Base-by-base conservation (phyloP, 805 yeast species). In the Kockiozyma suomiensis region DNA sequence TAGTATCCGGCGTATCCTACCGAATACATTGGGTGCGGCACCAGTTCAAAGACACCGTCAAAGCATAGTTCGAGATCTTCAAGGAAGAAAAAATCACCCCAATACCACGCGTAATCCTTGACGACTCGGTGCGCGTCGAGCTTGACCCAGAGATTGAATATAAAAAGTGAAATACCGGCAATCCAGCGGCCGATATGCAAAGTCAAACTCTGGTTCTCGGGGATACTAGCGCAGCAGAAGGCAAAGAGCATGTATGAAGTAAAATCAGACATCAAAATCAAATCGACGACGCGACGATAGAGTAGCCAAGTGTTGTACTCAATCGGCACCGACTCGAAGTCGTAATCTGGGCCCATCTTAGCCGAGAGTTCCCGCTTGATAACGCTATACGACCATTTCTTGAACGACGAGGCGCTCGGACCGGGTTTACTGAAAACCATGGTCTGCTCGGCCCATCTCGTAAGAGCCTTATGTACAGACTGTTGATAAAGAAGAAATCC, bases 1-100 rank as follows among this genome's bases (percentile, higher is more conserved):
- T 89, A 89, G 74, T 87, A 89, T 0, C 96, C 96, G 56, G 89
- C 82, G 70, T 89, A 89, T 6, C 96, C 96, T 58, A 90, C 86
- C 0, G 96, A 87, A 72, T 89, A 89, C 96, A 89, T 89, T 54
- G 96, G 96, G 70, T 89, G 96, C 19, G 96, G 96, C 15, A 91
- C 89, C 80, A 89, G 81, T 73, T 89, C 93, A 72, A 88, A 89
- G 8, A 89, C 94, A 43, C 96, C 96, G 72, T 90, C 96, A 74
- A 89, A 89, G 32, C 88, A 86, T 68, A 89, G 79, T 59, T 86
- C 86, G 45, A 79, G 74, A 58, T 83, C 84, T 70, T 87, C 88
- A 56, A 90, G 77, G 75, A 89, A 89, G 80, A 89, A 89, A 75
- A 89, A 89, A 74, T 90, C 96, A 28, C 96, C 96, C 96, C 96